Evolutionary conservation across 1,284 basidiomycete genomes (phyloP), one percentile per base, ranked within the genome.

Genomic region (Inonotus hispidus): DNA sequence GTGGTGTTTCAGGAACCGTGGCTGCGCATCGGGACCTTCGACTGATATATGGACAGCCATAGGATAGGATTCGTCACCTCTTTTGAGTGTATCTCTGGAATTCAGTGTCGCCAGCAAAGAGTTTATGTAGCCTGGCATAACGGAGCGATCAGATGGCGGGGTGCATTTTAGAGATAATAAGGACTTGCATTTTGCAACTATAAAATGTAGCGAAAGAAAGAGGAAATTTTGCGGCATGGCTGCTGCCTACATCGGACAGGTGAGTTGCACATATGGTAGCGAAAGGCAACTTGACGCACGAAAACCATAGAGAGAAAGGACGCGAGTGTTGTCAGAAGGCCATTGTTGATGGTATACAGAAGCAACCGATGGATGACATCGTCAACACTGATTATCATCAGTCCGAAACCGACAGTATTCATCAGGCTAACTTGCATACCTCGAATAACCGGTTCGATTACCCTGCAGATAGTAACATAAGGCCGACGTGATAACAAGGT

Each of bases 311-410:
- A 58, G 27, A 63, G 41, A 10, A 60, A 14, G 41, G 62, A 63
- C 11, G 62, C 62, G 39, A 63, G 60, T 19, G 53, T 49, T 1
- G 62, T 63, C 21, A 63, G 38, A 27, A 63, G 62, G 8, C 62
- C 62, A 52, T 63, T 63, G 29, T 63, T 63, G n/a, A 63, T 60
- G n/a, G 62, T 63, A 38, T 63, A 63, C 39, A 63, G 39, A 5
- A 63, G n/a, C 52, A 63, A 21, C 6, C 62, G 58, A 50, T 63
- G 62, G 27, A 63, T 37, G 14, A 60, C 54, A 43, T 63, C 62
- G 38, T 63, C 62, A 29, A 63, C 43, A 37, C 62, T 63, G 35
- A 43, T 16, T 14, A 16, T 6, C 46, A 38, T 55, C 21, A 1
- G 21, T 56, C 16, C 4, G 56, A n/a, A 41, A n/a, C 45, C 27